Conservation (phyloP, 2,329 filamentous ascomycete species). For the Ophiosphaerella narmari region DNA sequence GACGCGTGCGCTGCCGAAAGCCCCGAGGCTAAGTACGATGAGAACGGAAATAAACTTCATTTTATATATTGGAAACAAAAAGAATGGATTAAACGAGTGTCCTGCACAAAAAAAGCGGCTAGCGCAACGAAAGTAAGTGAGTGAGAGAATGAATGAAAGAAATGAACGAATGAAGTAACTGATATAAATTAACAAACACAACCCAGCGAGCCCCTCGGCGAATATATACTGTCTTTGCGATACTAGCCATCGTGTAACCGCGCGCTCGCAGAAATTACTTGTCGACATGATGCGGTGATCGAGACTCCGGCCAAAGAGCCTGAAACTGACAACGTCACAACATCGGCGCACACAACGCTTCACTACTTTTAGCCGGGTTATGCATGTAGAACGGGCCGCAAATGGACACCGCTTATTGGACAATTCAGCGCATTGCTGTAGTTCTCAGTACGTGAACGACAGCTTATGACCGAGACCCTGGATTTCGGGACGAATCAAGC, state of each 20-base stretch:
- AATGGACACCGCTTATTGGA: neutral
- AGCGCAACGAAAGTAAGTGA: constrained; percentile 25
- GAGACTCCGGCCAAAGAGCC: constrained; percentile 15
- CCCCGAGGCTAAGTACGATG: constrained; percentile 20
- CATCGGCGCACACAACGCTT: constrained; percentile 17
- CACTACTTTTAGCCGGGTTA: constrained; percentile 11
- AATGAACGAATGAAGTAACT: constrained; percentile 4
- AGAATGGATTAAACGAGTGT: constrained; percentile 4
- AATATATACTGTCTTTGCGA: constrained; percentile 14
- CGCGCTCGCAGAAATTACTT: neutral
- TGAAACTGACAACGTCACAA: constrained; percentile 26
- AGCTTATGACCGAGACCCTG: constrained; percentile 4
- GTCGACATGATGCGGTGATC: neutral
- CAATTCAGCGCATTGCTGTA: neutral
- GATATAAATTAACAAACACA: neutral
- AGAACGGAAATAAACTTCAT: constrained; percentile 31
- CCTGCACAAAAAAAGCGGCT: constrained; percentile 5
- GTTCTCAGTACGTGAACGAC: neutral
- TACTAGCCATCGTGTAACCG: neutral
- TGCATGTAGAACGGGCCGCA: neutral
- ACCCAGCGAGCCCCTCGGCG: neutral
- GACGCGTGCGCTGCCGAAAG: constrained; percentile 23
- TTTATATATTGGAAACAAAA: constrained; percentile 9
- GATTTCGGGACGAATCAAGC: constrained; percentile 4
- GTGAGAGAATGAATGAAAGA: constrained; percentile 6